Evolutionary conservation across 805 yeast species (phyloP), one percentile per base, ranked within the genome.

Genomic region (Kodamaea kaohsiungensis): DNA sequence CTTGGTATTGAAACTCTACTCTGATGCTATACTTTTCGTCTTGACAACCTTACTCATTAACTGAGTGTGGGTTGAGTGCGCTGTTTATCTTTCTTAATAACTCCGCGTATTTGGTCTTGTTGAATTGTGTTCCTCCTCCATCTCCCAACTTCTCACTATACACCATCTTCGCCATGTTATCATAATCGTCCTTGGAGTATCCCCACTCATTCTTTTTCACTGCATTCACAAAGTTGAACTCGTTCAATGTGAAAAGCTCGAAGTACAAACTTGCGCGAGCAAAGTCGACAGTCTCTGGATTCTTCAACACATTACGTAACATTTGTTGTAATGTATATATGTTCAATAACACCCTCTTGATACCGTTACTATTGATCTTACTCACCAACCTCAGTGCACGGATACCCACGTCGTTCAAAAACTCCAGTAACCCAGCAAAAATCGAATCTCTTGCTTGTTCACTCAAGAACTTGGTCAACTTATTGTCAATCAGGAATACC

Each of bases 271-370:
- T 71, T 1, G 88, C 77, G 25, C 75, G 68, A 19, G 76, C 65
- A 62, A 87, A 85, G 56, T 83, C 80, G 12, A 85, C 83, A 16
- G 72, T 73, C 39, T 78, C 79, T 0, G 87, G 84, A 55, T 76
- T 74, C 19, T 67, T 64, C 64, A 82, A 77, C 35, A 87, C 76
- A 55, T 81, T 83, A 55, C 88, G 77, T 53, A 88, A 75, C 80
- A 85, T 81, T 65, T 87, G 92, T 68, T 86, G 91, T 43, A 87
- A 68, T 0, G 87, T 84, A 51, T 83, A 75, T 17, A 88, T 82
- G 64, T 87, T 87, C 59, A 83, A 73, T 55, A 82, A 70, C 56
- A 88, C 71, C 59, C 82, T 79, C 59, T 81, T 79, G 53, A 86
- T 75, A 35, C 93, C 92, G 56, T 79, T 77, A 16, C 70, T 69